Base-by-base conservation (phyloP, 208 protist species). In the Leishmania tarentolae region DNA sequence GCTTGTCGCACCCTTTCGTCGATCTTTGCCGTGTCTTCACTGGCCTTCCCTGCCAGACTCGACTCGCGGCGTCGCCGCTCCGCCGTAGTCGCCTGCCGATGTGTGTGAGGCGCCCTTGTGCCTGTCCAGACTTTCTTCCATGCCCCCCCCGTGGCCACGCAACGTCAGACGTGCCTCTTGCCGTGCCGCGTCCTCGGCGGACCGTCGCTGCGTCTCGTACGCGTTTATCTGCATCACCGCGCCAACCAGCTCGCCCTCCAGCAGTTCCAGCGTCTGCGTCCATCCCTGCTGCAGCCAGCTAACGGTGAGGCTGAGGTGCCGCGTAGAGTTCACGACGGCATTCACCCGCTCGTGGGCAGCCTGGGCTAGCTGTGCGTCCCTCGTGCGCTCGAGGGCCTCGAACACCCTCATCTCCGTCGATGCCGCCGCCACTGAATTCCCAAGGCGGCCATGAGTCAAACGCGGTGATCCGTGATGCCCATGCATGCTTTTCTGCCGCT, bases 231-330 rank as follows among this genome's bases (percentile, higher is more conserved):
- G 53, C 17, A 37, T 17, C 15, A 78, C 56, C 0, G 78, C 78
- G 13, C 83, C 57, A 2, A 44, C 44, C 66, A 86, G 68, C 75
- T 86, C 83, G n/a, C 21, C 57, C 75, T 86, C 83, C 37, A 83
- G 52, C 75, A 83, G 47, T 59, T 82, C 78, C 57, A 82, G 74
- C 28, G 83, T 74, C 44, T 61, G 50, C 28, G 57, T 80, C 83
- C 83, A 86, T 7, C 31, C 15, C 13, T 70, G 74, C 59, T 79
- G 65, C 17, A 86, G 78, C 2, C 1, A 21, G n/a, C 71, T 24
- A 46, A 75, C 78, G 19, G 63, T 57, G 50, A 9, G 40, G 78
- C 63, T 50, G 3, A 86, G 61, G 35, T 52, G 71, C 2, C 57
- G 69, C 15, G 61, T 47, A n/a, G 82, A 50, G 19, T 37, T n/a